Evolutionary conservation across 441 rosid genomes (phyloP), one percentile per base, ranked within the genome.

Genomic region (Aleurites moluccanus): DNA sequence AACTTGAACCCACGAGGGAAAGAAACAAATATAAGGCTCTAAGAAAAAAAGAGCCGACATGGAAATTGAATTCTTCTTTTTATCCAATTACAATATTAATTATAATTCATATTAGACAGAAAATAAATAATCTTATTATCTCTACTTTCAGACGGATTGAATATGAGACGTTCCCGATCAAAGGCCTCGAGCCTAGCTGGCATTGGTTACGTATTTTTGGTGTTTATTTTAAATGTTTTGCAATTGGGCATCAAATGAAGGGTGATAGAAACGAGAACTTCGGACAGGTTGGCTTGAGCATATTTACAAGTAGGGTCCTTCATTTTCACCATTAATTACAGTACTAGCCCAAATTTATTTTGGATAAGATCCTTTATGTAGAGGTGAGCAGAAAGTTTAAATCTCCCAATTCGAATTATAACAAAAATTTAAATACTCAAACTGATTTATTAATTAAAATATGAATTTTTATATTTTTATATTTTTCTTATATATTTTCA

Each of bases 221-320:
- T 10, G 10, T 3, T 35, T 2, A 11, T 45, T 0, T 9, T 59
- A 10, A 4, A 4, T 50, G 28, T 64, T 10, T 38, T 3, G 33
- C 15, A 3, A 21, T 56, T 23, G 61, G 62, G 4, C 16, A 64
- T 20, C 65, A 23, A 64, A 38, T 45, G 0, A 18, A 33, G 10
- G 3, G 28, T 7, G 28, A 4, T 40, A 47, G 63, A 57, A 3
- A 49, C 3, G 74, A 69, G 74, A 27, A 40, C 16, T 63, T 40
- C 40, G 6, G 40, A 75, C 78, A 75, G 78, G 69, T 75, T 47
- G 74, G 52, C 52, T 33, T 44, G 13, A 21, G 35, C 7, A 20
- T 33, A 35, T n/a, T n/a, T 25, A 10, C 16, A 3, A 1, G 74
- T 20, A 49, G n/a, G 44, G 55, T 62, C 42, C 16, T 49, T 53